Evolutionary conservation across 257 asterid species (phyloP), one percentile per base, ranked within the genome.

Genomic region (Eustoma russellianum): DNA sequence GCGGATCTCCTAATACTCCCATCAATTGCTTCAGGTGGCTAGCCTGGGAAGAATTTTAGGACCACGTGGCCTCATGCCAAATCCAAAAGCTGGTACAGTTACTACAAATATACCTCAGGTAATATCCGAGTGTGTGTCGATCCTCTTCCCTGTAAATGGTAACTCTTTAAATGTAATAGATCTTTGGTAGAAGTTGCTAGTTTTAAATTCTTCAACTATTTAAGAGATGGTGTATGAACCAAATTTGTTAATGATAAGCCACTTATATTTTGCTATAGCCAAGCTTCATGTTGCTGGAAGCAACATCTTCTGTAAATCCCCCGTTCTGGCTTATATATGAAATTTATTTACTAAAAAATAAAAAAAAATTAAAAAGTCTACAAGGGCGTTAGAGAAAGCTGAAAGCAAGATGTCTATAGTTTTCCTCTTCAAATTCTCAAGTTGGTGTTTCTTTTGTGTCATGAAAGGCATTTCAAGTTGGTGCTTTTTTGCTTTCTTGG

Each of bases 71-170:
- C 83, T 91, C 51, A 87, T 91, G 98, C 97, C 98, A 4, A 91
- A 88, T 66, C 98, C 98, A 15, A 91, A 91, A 69, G 97, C 97
- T 49, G 98, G 98, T 53, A 91, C 98, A 7, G 98, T 91, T 61
- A 82, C 98, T 52, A 79, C 95, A 41, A 87, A 91, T 71, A 70
- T 91, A 70, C 95, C 98, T 7, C 98, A 84, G 98, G 98, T 91
- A 69, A 54, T 41, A n/a, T 57, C 7, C 12, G 12, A 38, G 43
- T 38, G 9, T 38, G 9, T 38, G 43, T 11, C 5, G 43, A 38
- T 38, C 12, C 12, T 66, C 7, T 14, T 7, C 43, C 40, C 35
- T 14, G 0, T 44, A 8, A 58, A 17, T 41, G 30, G 13, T 11
- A 6, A 18, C 38, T 38, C 43, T 38, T 38, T 8, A 38, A 38